These are phyloP conservation scores for Phytophthora meadii DNA, from an alignment of 352 stramenopile species.

Conservation along the genomic window DNA sequence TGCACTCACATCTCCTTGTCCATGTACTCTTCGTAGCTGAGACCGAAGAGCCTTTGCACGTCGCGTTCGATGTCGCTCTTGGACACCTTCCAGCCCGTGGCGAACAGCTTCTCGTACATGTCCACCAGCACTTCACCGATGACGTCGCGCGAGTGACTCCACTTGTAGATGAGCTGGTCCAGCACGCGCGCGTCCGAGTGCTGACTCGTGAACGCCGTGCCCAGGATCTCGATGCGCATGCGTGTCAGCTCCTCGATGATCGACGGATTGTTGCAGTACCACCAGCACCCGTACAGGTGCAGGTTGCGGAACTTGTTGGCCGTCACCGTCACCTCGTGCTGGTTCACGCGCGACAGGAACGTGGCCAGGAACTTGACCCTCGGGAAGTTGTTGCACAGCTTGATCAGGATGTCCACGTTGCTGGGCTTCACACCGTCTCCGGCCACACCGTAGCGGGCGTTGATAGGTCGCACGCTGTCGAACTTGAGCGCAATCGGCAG, in stretches of 20 bases:
- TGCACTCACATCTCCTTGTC: slow-evolving; percentile 51
- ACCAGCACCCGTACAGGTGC: slow-evolving; percentile 95
- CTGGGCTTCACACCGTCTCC: slow-evolving; percentile 94
- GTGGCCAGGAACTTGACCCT: slow-evolving; percentile 95
- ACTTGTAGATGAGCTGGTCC: slow-evolving; percentile 97
- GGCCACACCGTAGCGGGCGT: slow-evolving; percentile 78
- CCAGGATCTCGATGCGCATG: slow-evolving; percentile 95
- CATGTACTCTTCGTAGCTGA: slow-evolving; percentile 94
- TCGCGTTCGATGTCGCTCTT: slow-evolving; percentile 88
- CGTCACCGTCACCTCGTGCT: slow-evolving; percentile 94
- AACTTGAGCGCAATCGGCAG: slow-evolving; percentile 95
- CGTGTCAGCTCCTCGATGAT: slow-evolving; percentile 90
- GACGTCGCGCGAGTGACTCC: slow-evolving; percentile 90
- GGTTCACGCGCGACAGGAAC: slow-evolving; percentile 93
- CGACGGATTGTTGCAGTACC: slow-evolving; percentile 97
- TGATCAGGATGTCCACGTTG: slow-evolving; percentile 86
- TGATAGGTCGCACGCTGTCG: slow-evolving; percentile 90
- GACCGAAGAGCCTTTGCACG: slow-evolving; percentile 84
- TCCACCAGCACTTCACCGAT: slow-evolving; percentile 89
- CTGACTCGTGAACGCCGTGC: slow-evolving; percentile 94
- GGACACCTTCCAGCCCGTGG: slow-evolving; percentile 89
- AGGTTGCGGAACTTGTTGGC: slow-evolving; percentile 95
- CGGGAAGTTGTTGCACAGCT: slow-evolving; percentile 88
- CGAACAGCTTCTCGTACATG: slow-evolving; percentile 89
- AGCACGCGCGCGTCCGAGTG: slow-evolving; percentile 94